Evolutionary conservation across 2,329 filamentous ascomycete species (phyloP).

Genomic region (Diplodia corticola): DNA sequence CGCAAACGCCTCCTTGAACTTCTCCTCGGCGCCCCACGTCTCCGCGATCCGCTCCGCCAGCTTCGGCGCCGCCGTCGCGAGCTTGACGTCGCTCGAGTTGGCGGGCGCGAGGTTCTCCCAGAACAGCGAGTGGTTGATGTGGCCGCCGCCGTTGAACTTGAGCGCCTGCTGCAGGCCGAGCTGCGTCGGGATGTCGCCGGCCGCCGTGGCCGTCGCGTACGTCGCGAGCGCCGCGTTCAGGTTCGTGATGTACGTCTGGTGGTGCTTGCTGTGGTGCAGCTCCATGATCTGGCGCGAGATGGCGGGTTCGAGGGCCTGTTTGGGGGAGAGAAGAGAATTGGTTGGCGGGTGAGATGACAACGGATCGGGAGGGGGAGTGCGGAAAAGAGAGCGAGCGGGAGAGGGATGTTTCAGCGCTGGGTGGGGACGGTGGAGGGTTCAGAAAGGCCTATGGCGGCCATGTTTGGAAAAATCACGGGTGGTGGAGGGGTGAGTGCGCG

Average conservation of each 20-base stretch:
- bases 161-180: conserved; percentile 69
- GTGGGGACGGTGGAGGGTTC: neutral
- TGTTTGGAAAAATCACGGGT: neutral
- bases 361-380: too few relatives aligned
- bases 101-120: conserved; percentile 78
- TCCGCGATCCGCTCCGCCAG: conserved; percentile 62
- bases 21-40: conserved; percentile 68
- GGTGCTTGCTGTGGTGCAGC: conserved; percentile 77
- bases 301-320: conserved; percentile 67
- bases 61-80: conserved; percentile 54
- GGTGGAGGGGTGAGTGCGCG: neutral
- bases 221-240: conserved; percentile 67
- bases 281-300: conserved; percentile 81
- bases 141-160: conserved; percentile 87
- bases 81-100: conserved; percentile 57
- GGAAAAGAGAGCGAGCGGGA: too few relatives aligned
- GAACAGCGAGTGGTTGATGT: conserved; percentile 92
- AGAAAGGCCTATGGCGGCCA: too few relatives aligned
- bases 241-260: conserved; percentile 76
- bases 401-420: too few relatives aligned
- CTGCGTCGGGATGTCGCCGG: conserved; percentile 63
- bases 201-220: conserved; percentile 57
- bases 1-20: conserved; percentile 67
- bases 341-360: too few relatives aligned
- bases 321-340: neutral